Evolutionary conservation across 2,329 filamentous ascomycete species (phyloP).

Genomic region (Tolypocladium endophyticum): DNA sequence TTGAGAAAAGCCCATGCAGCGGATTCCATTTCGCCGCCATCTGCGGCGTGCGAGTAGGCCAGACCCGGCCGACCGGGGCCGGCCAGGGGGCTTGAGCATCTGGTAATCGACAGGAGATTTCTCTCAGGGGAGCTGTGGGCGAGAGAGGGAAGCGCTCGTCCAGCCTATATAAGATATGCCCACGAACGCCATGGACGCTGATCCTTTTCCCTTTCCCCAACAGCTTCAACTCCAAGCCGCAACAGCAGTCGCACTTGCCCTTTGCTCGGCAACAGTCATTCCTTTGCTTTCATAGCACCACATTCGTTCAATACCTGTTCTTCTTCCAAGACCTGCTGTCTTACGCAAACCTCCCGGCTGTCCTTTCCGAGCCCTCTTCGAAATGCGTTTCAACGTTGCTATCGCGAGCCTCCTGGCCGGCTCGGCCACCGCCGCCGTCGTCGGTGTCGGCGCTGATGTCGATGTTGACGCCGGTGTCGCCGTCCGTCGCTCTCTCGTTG

Average conservation of each 20-base stretch:
- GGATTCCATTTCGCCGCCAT: background rate
- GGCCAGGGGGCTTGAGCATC: background rate
- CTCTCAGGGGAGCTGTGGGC: background rate
- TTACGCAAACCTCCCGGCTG: background rate
- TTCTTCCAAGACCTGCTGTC: background rate
- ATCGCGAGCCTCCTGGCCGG: conserved; percentile 15
- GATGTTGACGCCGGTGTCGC: conserved; percentile 8
- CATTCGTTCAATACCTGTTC: background rate
- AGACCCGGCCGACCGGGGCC: background rate
- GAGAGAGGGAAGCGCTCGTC: too few relatives aligned
- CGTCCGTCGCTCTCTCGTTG: background rate
- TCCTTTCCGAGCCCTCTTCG: background rate
- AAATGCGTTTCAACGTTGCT: conserved; percentile 21
- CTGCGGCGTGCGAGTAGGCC: background rate
- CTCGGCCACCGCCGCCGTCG: conserved; percentile 6
- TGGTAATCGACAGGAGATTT: background rate
- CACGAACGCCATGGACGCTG: background rate
- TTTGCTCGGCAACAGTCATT: conserved; percentile 1
- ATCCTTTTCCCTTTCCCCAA: background rate
- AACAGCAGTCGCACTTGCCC: background rate
- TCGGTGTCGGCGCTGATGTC: background rate
- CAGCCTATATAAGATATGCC: background rate
- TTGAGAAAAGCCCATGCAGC: background rate
- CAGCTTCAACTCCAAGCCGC: background rate
- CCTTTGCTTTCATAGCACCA: background rate